Evolutionary conservation across 805 yeast species (phyloP).

Genomic region (Kazachstania martiniae): DNA sequence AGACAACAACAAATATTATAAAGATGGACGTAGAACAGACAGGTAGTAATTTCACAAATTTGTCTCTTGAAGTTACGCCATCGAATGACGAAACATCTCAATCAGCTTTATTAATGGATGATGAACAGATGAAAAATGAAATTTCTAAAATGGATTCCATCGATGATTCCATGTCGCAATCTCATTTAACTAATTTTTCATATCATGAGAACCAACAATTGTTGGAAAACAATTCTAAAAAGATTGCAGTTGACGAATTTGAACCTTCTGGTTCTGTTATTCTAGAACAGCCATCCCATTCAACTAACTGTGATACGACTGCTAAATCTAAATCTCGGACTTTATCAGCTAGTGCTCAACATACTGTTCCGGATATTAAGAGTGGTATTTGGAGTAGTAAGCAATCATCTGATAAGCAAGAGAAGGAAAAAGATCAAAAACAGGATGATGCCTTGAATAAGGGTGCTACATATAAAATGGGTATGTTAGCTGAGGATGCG

Average conservation of each 20-base stretch:
- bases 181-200: slow-evolving; percentile 20
- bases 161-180: slow-evolving; percentile 3
- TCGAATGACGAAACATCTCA: slow-evolving; percentile 15
- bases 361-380: slow-evolving; percentile 19
- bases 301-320: slow-evolving; percentile 1
- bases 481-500: slow-evolving; percentile 37
- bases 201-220: slow-evolving; percentile 25
- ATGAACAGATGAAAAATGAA: slow-evolving; percentile 2
- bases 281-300: slow-evolving; percentile 11
- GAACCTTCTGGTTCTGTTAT: slow-evolving; percentile 6
- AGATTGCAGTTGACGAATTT: slow-evolving; percentile 22
- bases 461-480: slow-evolving; percentile 31
- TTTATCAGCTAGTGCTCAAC: slow-evolving; percentile 19
- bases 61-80: slow-evolving; percentile 21
- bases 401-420: not conserved
- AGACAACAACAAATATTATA: too few relatives aligned
- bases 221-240: slow-evolving; percentile 23
- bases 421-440: not conserved
- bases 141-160: not conserved
- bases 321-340: slow-evolving; percentile 6
- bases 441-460: slow-evolving; percentile 1
- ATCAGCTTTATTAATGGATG: slow-evolving; percentile 10
- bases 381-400: slow-evolving; percentile 2
- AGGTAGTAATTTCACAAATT: slow-evolving; percentile 7
- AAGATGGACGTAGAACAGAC: slow-evolving; percentile 4